Percentiles rank a stretch among this genome's conserved stretches.
Evolutionary conservation across 768 basidiomycete genomes (phyloP).

Genomic region (Russula vinacea): DNA sequence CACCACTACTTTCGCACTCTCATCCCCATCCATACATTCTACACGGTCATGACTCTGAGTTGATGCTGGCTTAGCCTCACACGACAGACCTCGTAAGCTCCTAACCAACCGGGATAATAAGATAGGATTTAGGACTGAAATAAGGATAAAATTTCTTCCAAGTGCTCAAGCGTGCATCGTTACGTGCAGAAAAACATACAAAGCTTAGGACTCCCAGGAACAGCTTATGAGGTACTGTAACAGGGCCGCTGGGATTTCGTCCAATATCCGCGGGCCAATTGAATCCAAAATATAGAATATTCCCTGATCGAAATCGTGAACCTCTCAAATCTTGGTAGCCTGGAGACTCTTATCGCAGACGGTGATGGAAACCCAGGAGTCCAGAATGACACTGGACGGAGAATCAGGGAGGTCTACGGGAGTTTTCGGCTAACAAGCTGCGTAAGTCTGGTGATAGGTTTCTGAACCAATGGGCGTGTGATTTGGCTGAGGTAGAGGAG

Average conservation of each 20-base stretch:
- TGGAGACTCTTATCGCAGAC: neutral
- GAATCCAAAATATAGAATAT: neutral
- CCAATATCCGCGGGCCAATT: conserved; percentile 12
- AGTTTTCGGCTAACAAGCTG: neutral
- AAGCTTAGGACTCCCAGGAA: neutral
- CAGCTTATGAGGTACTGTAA: neutral
- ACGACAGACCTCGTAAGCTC: neutral
- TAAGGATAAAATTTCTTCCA: neutral
- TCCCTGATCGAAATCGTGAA: neutral
- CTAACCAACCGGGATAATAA: neutral
- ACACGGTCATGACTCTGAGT: neutral
- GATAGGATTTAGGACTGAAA: neutral
- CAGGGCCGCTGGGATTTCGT: conserved; percentile 15
- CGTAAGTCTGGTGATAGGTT: neutral
- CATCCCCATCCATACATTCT: conserved; percentile 5
- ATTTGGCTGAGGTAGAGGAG: neutral
- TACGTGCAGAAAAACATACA: neutral
- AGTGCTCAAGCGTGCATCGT: neutral
- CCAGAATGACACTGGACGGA: neutral
- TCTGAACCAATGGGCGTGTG: neutral
- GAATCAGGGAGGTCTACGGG: neutral
- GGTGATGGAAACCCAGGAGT: neutral
- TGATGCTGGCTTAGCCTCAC: neutral
- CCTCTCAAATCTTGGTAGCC: neutral
- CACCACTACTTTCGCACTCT: conserved; percentile 8